Percentiles rank a stretch among this genome's conserved stretches.
Conservation (phyloP, 2,329 filamentous ascomycete species). For the Falciphora oryzae region DNA sequence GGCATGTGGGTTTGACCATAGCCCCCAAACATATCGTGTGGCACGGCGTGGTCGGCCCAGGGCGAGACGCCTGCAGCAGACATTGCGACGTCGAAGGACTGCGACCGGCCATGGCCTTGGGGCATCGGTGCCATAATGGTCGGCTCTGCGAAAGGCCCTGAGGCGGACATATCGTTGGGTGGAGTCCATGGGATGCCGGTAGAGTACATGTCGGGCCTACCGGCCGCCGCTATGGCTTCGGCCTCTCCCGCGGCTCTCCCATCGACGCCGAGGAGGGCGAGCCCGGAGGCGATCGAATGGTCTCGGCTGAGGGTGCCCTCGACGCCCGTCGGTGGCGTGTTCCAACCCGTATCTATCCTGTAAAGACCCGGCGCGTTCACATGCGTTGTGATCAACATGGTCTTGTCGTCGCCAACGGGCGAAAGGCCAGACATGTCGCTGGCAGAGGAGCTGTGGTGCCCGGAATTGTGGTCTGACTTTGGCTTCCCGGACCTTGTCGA, state of each 20-base stretch:
- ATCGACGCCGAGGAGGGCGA: conserved; percentile 26
- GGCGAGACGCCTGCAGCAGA: conserved; percentile 20
- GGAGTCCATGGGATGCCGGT: conserved; percentile 34
- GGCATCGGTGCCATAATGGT: conserved; percentile 22
- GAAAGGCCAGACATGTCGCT: conserved; percentile 19
- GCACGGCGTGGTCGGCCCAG: conserved; percentile 16
- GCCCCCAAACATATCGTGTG: conserved; percentile 25
- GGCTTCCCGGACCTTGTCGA: conserved; percentile 45
- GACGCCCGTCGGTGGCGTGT: conserved; percentile 30
- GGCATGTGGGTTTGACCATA: conserved; percentile 27
- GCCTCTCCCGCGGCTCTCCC: conserved; percentile 15
- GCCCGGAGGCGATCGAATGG: conserved; percentile 28
- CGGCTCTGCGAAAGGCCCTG: conserved; percentile 26
- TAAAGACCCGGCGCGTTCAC: conserved; percentile 27
- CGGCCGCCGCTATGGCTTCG: conserved; percentile 8
- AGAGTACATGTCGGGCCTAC: conserved; percentile 28
- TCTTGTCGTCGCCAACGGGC: conserved; percentile 23
- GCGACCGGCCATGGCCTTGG: conserved; percentile 24
- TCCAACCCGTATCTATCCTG: conserved; percentile 32
- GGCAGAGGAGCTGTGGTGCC: conserved; percentile 11
- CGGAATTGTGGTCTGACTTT: conserved; percentile 32
- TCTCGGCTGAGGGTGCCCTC: conserved; percentile 29
- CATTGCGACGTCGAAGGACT: conserved; percentile 32
- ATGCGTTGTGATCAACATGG: conserved; percentile 24
- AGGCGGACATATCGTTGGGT: conserved; percentile 27